phyloP scores from a whole-genome alignment of 1,284 basidiomycete species.

The Cutaneotrichosporon cavernicola region DNA sequence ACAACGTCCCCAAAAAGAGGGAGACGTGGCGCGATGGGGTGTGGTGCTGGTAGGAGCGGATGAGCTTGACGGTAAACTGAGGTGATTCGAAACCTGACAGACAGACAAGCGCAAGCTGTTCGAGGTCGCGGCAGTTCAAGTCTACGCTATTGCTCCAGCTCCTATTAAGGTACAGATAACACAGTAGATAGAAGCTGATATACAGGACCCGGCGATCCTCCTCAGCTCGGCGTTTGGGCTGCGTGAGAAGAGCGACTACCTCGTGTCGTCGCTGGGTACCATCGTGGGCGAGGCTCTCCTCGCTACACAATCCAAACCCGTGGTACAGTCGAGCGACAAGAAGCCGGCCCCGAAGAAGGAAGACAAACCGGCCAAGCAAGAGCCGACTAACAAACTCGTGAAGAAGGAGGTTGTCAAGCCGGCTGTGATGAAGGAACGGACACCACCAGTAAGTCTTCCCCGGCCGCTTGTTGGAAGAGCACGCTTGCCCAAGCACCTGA shows the following conservation, averaged over 20 bases:
- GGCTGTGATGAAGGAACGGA: background rate
- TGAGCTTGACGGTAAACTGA: conserved; percentile 39
- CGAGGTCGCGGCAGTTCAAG: conserved; percentile 37
- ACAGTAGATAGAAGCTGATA: conserved; percentile 6
- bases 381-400: too few relatives aligned
- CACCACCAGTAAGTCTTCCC: background rate
- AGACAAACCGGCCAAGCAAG: conserved; percentile 7
- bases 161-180: conserved; percentile 22
- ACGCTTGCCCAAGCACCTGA: too few relatives aligned
- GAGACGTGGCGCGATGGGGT: conserved; percentile 37
- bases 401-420: background rate
- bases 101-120: conserved; percentile 46
- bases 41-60: conserved; percentile 40
- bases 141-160: conserved; percentile 41
- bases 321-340: background rate
- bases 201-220: conserved; percentile 43
- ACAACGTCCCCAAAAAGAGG: background rate
- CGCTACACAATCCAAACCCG: background rate
- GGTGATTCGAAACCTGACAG: conserved; percentile 11
- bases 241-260: conserved; percentile 29
- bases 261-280: conserved; percentile 38
- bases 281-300: conserved; percentile 38
- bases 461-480: too few relatives aligned
- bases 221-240: conserved; percentile 32
- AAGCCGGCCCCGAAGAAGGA: background rate